Conservation (phyloP, 2,329 filamentous ascomycete genomes). For the Penicillium sp. region DNA sequence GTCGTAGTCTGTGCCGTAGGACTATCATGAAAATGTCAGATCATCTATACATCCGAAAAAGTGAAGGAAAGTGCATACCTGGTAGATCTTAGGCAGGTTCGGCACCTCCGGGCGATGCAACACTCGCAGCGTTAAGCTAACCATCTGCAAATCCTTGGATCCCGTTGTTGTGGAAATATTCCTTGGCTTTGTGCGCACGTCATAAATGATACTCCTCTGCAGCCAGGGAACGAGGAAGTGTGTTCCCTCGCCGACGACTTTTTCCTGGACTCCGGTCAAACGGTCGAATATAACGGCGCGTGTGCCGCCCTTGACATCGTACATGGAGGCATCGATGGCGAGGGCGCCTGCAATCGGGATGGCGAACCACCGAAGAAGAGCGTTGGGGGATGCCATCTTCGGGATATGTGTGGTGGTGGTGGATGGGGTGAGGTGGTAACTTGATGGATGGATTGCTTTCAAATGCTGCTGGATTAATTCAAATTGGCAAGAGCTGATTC, state of each 20-base stretch:
- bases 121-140: constrained; percentile 93
- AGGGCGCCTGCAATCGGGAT: constrained; percentile 67
- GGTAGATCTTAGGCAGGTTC: constrained; percentile 94
- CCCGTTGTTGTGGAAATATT: constrained; percentile 98
- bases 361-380: constrained; percentile 53
- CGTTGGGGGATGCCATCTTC: constrained; percentile 47
- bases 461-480: not conserved
- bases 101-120: constrained; percentile 91
- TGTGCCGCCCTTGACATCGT: constrained; percentile 93
- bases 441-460: not conserved
- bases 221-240: constrained; percentile 96
- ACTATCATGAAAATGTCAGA: constrained; percentile 52
- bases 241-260: constrained; percentile 90
- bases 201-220: constrained; percentile 90
- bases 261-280: constrained; percentile 84
- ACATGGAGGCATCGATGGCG: constrained; percentile 74
- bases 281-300: constrained; percentile 98
- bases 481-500: not conserved
- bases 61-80: constrained; percentile 56
- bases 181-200: constrained; percentile 93
- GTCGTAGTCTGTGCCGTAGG: constrained; percentile 96
- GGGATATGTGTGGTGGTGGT: constrained; percentile 15
- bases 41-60: no score
- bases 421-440: no score
- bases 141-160: constrained; percentile 99